Conservation (phyloP, 768 basidiomycete species). For the Pleurotus sapidus region DNA sequence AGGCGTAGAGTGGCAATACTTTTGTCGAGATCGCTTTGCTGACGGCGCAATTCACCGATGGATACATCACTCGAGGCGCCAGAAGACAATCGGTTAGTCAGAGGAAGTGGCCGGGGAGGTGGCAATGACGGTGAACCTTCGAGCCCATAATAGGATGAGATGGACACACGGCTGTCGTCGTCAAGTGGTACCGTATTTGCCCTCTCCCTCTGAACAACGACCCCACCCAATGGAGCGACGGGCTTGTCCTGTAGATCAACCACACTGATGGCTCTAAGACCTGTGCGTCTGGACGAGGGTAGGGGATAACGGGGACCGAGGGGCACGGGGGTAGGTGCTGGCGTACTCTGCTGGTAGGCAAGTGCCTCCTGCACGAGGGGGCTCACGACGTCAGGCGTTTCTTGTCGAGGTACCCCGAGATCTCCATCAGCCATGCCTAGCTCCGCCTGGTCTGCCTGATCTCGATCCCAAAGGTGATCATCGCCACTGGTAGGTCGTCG, state of each 20-base stretch:
- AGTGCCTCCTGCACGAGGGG: conserved; percentile 4
- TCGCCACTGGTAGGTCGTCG: conserved; percentile 25
- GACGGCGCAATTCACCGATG: conserved; percentile 51
- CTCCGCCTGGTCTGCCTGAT: conserved; percentile 28
- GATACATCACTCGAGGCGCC: conserved; percentile 31
- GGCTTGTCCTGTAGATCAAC: too few relatives aligned
- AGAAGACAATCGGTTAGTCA: conserved; percentile 13
- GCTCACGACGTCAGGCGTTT: conserved; percentile 1
- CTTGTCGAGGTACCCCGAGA: neutral
- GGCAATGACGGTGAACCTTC: too few relatives aligned
- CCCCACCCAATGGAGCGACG: too few relatives aligned
- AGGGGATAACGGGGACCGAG: neutral
- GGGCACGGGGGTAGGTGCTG: conserved; percentile 5
- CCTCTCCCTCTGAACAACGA: too few relatives aligned
- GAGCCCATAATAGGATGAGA: conserved; percentile 28
- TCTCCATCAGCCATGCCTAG: conserved; percentile 16
- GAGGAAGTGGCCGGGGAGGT: neutral
- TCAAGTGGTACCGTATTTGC: too few relatives aligned
- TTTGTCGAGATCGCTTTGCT: conserved; percentile 62
- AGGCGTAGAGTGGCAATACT: conserved; percentile 58
- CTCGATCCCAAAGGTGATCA: conserved; percentile 26
- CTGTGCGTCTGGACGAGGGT: neutral
- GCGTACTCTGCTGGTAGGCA: conserved; percentile 2
- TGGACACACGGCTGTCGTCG: neutral
- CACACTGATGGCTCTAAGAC: neutral